Percentiles rank a stretch among this genome's conserved stretches.
phyloP scores from a whole-genome alignment of 352 stramenopile species.

The Pythium myriotylum region DNA sequence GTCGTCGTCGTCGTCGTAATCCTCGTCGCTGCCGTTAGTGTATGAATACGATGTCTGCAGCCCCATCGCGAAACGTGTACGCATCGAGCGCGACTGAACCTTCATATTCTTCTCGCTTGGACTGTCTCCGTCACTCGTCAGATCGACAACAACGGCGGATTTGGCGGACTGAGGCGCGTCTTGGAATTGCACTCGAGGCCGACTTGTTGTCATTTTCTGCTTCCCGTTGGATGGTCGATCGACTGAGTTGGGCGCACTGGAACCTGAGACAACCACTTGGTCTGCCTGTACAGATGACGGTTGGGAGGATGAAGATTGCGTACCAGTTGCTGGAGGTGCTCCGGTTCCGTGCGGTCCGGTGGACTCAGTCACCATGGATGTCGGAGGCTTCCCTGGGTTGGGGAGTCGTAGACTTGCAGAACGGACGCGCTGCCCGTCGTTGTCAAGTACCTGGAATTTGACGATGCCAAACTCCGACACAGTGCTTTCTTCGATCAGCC shows the following conservation, averaged over 20 bases:
- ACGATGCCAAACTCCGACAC: constrained; percentile 21
- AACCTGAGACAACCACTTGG: too few relatives aligned
- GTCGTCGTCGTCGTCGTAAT: constrained; percentile 1
- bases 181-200: background rate
- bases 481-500: constrained; percentile 18
- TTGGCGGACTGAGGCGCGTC: background rate
- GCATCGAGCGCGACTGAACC: background rate
- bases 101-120: background rate
- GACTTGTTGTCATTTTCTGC: background rate
- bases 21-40: constrained; percentile 6
- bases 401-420: constrained; percentile 7
- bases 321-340: too few relatives aligned
- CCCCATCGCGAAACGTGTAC: background rate
- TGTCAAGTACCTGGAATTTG: constrained; percentile 16
- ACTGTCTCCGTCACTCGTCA: constrained; percentile 20
- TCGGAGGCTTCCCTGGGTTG: constrained; percentile 6
- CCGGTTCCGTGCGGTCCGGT: background rate
- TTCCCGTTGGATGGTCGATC: too few relatives aligned
- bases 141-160: constrained; percentile 10
- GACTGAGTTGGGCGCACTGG: too few relatives aligned
- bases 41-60: background rate
- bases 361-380: background rate
- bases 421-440: constrained; percentile 10
- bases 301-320: too few relatives aligned
- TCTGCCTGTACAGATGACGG: too few relatives aligned